Percentiles rank a stretch among this genome's conserved stretches.
Evolutionary conservation across 176 grass and related monocot species (phyloP).

Genomic region (Oryza glaberrima): DNA sequence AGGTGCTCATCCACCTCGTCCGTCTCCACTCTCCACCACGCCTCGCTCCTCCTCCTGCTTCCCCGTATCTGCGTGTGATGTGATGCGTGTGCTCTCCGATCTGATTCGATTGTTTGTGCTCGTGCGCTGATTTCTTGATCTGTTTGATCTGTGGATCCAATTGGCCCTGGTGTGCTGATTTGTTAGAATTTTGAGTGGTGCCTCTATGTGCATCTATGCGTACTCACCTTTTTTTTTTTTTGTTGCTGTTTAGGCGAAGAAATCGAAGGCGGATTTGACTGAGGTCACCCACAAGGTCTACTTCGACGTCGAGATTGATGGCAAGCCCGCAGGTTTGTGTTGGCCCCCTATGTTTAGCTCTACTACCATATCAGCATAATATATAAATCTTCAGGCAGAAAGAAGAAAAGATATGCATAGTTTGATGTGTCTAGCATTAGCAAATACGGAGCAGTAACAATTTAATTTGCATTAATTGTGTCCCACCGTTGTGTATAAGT

Average conservation of each 20-base stretch:
- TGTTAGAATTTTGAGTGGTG: background rate
- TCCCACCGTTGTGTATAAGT: background rate
- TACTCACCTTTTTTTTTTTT: background rate
- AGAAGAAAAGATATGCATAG: background rate
- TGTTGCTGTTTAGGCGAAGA: slow-evolving; percentile 61
- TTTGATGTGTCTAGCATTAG: background rate
- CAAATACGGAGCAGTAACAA: no score
- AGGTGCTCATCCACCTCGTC: slow-evolving; percentile 78
- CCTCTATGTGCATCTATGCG: background rate
- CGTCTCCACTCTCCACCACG: background rate
- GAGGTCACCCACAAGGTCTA: slow-evolving; percentile 94
- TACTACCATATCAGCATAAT: background rate
- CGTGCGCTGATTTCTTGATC: background rate
- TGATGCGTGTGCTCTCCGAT: background rate
- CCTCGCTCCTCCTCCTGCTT: background rate
- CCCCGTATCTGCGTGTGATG: background rate
- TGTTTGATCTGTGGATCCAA: slow-evolving; percentile 22
- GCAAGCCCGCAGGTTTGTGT: slow-evolving; percentile 83
- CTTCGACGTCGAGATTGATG: slow-evolving; percentile 89
- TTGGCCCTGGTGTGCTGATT: background rate
- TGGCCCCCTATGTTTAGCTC: background rate
- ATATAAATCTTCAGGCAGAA: background rate
- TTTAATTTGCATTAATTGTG: background rate
- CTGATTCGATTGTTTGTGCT: background rate
- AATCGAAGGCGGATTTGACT: slow-evolving; percentile 58